Evolutionary conservation across 129 eudicot genomes (phyloP).

Genomic region (Calendula officinalis): DNA sequence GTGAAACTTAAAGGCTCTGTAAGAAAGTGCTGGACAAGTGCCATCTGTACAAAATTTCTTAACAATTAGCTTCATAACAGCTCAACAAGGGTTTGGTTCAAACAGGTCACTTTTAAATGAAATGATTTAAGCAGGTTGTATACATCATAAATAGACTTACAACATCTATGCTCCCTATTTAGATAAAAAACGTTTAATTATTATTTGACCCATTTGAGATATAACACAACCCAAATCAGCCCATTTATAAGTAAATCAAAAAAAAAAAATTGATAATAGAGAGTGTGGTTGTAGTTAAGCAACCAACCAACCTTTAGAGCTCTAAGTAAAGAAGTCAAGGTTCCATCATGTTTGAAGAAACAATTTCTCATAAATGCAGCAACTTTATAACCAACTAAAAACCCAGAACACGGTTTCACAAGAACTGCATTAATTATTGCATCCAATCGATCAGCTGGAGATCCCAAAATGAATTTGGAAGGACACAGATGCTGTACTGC

Average conservation of each 20-base stretch:
- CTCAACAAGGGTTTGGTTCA: neutral
- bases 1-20: conserved; percentile 69
- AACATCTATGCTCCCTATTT: neutral
- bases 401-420: conserved; percentile 60
- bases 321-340: conserved; percentile 66
- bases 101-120: neutral
- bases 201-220: neutral
- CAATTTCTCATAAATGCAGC: conserved; percentile 70
- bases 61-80: neutral
- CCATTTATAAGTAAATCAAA: neutral
- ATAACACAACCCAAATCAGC: neutral
- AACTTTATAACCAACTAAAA: conserved; percentile 66
- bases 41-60: conserved; percentile 50
- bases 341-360: conserved; percentile 90
- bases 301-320: conserved; percentile 67
- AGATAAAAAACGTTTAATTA: neutral
- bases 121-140: neutral
- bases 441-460: conserved; percentile 84
- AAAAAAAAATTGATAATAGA: neutral
- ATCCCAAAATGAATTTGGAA: conserved; percentile 57
- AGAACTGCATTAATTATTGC: conserved; percentile 65
- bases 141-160: neutral
- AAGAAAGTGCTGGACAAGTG: conserved; percentile 61
- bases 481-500: conserved; percentile 52
- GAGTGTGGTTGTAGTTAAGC: conserved; percentile 6